phyloP scores from a whole-genome alignment of 225 moss, liverwort and hornwort species.

The Lunularia cruciata region DNA sequence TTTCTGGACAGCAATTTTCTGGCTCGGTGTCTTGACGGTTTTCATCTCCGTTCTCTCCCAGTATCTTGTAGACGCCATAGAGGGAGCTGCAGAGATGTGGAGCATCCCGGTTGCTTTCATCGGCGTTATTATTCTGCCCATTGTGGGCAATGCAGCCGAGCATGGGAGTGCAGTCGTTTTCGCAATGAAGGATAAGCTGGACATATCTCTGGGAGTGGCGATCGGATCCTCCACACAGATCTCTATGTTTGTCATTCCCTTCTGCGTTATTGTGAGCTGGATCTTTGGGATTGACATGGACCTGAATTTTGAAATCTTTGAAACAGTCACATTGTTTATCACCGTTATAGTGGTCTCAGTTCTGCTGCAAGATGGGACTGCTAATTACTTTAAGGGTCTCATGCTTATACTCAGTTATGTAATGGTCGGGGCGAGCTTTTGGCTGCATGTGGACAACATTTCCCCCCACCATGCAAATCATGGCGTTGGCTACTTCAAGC shows the following conservation, averaged over 20 bases:
- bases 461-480: not conserved
- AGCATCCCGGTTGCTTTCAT: constrained; percentile 65
- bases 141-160: constrained; percentile 88
- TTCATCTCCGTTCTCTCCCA: constrained; percentile 72
- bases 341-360: constrained; percentile 70
- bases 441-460: constrained; percentile 53
- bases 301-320: constrained; percentile 79
- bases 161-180: constrained; percentile 78
- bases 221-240: constrained; percentile 90
- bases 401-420: constrained; percentile 76
- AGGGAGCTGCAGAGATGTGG: constrained; percentile 69
- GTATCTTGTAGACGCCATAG: constrained; percentile 63
- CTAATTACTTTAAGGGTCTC: constrained; percentile 83
- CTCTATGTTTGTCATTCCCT: constrained; percentile 88
- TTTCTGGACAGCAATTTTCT: constrained; percentile 62
- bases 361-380: constrained; percentile 73
- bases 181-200: constrained; percentile 78
- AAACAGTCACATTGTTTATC: constrained; percentile 75
- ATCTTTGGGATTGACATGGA: constrained; percentile 65
- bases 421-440: constrained; percentile 82
- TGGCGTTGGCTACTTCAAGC: constrained; percentile 12
- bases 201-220: constrained; percentile 75
- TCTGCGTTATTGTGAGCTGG: constrained; percentile 71
- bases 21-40: constrained; percentile 66
- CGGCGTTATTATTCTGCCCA: constrained; percentile 71